phyloP scores from a whole-genome alignment of 192 early-diverging fungal species.

The Obelidium mucronatum region DNA sequence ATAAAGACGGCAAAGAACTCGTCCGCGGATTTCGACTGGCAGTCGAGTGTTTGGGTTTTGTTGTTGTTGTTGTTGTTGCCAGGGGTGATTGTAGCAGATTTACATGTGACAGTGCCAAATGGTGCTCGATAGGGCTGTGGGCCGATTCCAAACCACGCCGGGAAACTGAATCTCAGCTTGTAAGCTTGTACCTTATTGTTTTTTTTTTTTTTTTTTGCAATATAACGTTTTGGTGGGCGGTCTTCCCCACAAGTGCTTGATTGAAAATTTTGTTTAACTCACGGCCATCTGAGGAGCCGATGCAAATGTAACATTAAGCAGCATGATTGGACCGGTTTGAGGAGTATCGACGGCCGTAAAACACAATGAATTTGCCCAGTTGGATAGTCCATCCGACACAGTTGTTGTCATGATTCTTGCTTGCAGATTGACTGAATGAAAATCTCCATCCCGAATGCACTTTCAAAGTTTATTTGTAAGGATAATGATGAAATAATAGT shows the following conservation, averaged over 20 bases:
- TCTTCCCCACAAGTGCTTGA: background rate
- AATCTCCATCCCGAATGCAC: too few relatives aligned
- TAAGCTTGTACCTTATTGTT: slow-evolving; percentile 13
- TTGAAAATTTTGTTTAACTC: background rate
- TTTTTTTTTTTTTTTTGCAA: too few relatives aligned
- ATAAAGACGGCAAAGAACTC: slow-evolving; percentile 25
- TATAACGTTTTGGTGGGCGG: too few relatives aligned
- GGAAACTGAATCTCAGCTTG: slow-evolving; percentile 15
- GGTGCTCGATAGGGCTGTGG: slow-evolving; percentile 33
- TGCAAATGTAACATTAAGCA: slow-evolving; percentile 8
- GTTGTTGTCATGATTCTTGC: too few relatives aligned
- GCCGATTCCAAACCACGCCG: slow-evolving; percentile 21
- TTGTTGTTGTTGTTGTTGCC: too few relatives aligned
- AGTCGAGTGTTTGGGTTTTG: slow-evolving; percentile 5
- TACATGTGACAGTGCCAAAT: slow-evolving; percentile 26
- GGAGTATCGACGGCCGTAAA: slow-evolving; percentile 17
- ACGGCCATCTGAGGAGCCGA: slow-evolving; percentile 7
- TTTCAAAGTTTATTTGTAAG: too few relatives aligned
- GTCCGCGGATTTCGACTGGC: background rate
- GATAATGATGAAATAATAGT: too few relatives aligned
- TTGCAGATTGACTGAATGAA: too few relatives aligned
- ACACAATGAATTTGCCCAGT: slow-evolving; percentile 5
- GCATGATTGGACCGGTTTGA: background rate
- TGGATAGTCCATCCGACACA: too few relatives aligned
- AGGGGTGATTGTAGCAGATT: background rate